Conservation (phyloP, 1,284 basidiomycete genomes). For the Athelia sp. region DNA sequence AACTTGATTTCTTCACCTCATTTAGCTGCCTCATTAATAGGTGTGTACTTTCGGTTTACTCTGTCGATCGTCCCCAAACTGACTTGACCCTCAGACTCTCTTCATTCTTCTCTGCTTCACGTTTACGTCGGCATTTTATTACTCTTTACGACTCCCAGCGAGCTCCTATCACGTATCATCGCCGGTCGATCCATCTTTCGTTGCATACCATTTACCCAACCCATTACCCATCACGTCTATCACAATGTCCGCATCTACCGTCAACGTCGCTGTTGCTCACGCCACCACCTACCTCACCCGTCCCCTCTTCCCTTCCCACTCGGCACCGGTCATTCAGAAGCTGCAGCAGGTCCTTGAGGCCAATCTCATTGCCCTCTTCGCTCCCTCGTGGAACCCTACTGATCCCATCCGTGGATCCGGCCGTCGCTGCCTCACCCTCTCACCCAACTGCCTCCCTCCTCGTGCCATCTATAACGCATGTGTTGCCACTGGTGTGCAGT, state of each 20-base stretch:
- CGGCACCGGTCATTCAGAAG: conserved; percentile 54
- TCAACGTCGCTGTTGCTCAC: conserved; percentile 59
- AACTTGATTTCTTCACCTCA: too few relatives aligned
- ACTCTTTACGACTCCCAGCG: conserved; percentile 11
- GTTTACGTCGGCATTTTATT: conserved; percentile 19
- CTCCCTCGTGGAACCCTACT: conserved; percentile 55
- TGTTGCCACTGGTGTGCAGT: conserved; percentile 60
- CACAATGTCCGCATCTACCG: conserved; percentile 41
- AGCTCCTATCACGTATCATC: conserved; percentile 33
- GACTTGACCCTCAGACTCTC: conserved; percentile 4
- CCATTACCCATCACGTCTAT: conserved; percentile 15
- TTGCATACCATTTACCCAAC: conserved; percentile 16
- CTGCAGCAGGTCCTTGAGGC: conserved; percentile 66
- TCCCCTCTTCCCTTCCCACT: conserved; percentile 50
- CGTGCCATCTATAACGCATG: conserved; percentile 67
- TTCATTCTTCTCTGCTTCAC: conserved; percentile 22
- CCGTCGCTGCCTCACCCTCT: conserved; percentile 68
- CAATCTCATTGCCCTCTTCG: conserved; percentile 62
- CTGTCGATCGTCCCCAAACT: too few relatives aligned
- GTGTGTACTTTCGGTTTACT: too few relatives aligned
- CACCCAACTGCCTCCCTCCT: conserved; percentile 62
- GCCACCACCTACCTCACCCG: conserved; percentile 68
- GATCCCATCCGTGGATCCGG: conserved; percentile 64
- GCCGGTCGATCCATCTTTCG: conserved; percentile 57
- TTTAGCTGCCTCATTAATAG: too few relatives aligned